Evolutionary conservation across 1,139 yeast genomes (phyloP), one percentile per base, ranked within the genome.

Genomic region (Yarrowia galli): DNA sequence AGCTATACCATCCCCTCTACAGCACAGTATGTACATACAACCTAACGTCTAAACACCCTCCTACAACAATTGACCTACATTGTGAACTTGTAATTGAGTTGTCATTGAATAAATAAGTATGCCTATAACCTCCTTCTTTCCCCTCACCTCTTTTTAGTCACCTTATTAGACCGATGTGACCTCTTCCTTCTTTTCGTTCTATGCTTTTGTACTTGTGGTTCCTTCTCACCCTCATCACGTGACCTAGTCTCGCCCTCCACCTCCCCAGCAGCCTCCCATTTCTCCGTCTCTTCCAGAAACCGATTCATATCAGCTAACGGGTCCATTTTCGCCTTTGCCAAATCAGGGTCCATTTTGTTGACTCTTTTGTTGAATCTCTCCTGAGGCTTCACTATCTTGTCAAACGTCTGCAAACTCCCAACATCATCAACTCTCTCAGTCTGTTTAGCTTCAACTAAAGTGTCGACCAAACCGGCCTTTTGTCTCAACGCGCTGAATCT

Each of bases 311-410:
- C 64, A 2, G 51, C 40, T 16, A 58, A 12, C 1, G 64, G 64
- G 25, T 58, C 64, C 64, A 58, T 25, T 20, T 43, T 28, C 25
- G 64, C 51, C 20, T 43, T 58, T 2, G 25, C 48, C 12, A 22
- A 6, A 2, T 53, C 60, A 8, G 60, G 60, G 43, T 53, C 45
- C 60, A 53, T 38, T 53, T 53, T 53, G 32, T 53, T 53, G 20
- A 22, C 22, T 22, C 10, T 8, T 7, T 36, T 53, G 20, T 23
- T 22, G 16, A 12, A 15, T 9, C 23, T 16, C 20, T 8, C 13
- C 16, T n/a, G 15, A 12, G 23, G 32, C 2, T 40, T 36, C 40
- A 54, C 61, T 2, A 25, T 35, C 8, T 23, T 40, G 12, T n/a
- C 40, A 16, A 38, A 54, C 2, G 61, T 54, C 16, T 40, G 46